Evolutionary conservation across 495 filamentous ascomycete species (phyloP).

Genomic region (Cetradonia linearis): DNA sequence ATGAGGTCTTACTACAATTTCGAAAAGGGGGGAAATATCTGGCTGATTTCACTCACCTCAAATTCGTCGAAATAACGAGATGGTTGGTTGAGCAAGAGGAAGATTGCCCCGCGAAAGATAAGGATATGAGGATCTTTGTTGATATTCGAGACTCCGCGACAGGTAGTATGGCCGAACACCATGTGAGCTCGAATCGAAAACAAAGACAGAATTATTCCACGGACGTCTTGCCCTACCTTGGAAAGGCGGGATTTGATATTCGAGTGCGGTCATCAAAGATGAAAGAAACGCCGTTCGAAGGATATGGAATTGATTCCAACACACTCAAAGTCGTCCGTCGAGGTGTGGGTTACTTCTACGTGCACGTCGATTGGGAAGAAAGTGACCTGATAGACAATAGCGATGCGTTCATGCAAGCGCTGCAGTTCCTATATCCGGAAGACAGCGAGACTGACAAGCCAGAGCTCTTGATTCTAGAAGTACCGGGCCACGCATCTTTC

Average conservation of each 20-base stretch:
- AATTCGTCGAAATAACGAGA: not conserved
- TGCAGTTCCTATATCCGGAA: not conserved
- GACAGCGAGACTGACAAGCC: not conserved
- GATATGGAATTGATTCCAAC: not conserved
- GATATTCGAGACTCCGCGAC: not conserved
- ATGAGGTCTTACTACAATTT: slow-evolving; percentile 7
- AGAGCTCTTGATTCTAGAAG: not conserved
- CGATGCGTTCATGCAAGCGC: not conserved
- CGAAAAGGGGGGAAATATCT: slow-evolving; percentile 10
- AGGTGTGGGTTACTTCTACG: not conserved
- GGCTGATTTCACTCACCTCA: not conserved
- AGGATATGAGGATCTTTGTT: not conserved
- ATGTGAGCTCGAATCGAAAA: not conserved
- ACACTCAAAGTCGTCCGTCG: not conserved
- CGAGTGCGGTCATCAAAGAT: not conserved
- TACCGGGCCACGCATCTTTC: not conserved
- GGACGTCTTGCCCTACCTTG: not conserved
- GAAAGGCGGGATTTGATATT: not conserved
- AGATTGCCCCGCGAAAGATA: not conserved
- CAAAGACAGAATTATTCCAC: not conserved
- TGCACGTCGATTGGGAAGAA: not conserved
- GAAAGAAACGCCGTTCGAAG: not conserved
- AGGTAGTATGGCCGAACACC: not conserved
- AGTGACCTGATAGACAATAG: not conserved
- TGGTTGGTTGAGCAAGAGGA: slow-evolving; percentile 6